Evolutionary conservation across 371 early-diverging fungal species (phyloP), one percentile per base, ranked within the genome.

Genomic region (Mucor velutinosus): DNA sequence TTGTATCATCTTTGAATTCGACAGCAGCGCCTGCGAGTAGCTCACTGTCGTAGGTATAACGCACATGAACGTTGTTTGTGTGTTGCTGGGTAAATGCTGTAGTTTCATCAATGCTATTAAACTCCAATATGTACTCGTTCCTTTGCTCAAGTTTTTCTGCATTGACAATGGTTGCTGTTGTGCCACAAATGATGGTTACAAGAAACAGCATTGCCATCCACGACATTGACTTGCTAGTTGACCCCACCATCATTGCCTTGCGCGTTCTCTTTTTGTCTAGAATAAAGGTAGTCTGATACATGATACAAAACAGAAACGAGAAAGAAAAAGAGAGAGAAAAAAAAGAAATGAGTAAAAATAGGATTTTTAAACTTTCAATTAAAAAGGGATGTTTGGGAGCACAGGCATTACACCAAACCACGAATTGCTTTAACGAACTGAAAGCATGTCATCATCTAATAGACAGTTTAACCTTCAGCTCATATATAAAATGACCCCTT

Each of bases 11-110:
- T 29, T 45, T 57, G 43, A 78, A 78, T 8, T 74, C 71, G 14
- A 76, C 69, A 5, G 81, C 70, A 7, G 66, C 53, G 14, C 77
- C 82, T 21, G 60, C 59, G 4, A 81, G 62, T 1, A 81, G 29
- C 47, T 67, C 71, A 3, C 77, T 76, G 33, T 74, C 64, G 57
- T 74, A 81, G 0, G 62, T 63, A 43, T 81, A 68, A 14, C 76
- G 75, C 15, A 74, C 55, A 32, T 63, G 33, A 10, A 23, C 10
- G 23, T 41, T 57, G 19, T 55, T 32, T 15, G 63, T 29, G 25
- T 70, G 25, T 23, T 71, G 27, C 17, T 57, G 30, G 15, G 60
- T n/a, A 60, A 71, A 71, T 23, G 39, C 10, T 14, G 33, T 29
- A 10, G 63, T 43, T 21, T 55, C 19, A 3, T 55, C 7, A 0